These are phyloP conservation scores for Trichophyton benhamiae DNA, from an alignment of 2,329 filamentous ascomycete species.

Conservation along the genomic window DNA sequence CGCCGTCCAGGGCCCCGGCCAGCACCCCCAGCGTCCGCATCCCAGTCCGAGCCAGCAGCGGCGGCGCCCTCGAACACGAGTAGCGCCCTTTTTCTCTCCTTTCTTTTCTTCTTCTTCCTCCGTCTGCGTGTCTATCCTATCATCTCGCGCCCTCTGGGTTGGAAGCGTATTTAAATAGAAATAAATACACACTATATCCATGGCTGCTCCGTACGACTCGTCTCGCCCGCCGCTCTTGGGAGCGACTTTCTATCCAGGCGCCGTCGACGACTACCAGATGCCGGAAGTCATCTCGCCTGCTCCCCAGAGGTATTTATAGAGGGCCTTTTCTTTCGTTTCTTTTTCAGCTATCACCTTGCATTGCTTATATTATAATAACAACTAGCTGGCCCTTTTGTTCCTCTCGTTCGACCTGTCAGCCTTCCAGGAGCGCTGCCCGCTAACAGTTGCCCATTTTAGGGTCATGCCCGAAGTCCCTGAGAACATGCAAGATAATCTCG, in stretches of 20 bases:
- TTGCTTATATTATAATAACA: not conserved
- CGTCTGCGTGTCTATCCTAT: not conserved
- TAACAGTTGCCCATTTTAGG: constrained; percentile 35
- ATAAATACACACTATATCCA: constrained; percentile 10
- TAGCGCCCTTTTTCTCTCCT: not conserved
- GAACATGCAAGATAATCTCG: constrained; percentile 90
- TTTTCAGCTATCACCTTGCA: not conserved
- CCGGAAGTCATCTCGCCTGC: constrained; percentile 57
- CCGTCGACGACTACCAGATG: constrained; percentile 57
- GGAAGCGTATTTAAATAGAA: not conserved
- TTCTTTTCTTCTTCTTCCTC: not conserved
- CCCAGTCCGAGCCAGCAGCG: not conserved
- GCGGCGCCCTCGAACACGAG: not conserved
- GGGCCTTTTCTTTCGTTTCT: not conserved
- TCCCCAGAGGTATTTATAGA: constrained; percentile 49
- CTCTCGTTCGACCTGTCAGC: not conserved
- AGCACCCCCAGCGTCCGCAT: not conserved
- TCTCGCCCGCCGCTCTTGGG: constrained; percentile 35
- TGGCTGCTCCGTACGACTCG: constrained; percentile 27
- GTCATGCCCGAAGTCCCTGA: constrained; percentile 91
- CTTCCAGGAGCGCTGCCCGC: not conserved
- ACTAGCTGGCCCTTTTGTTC: not conserved
- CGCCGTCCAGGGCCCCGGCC: not conserved
- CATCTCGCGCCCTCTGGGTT: not conserved
- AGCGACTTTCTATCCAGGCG: constrained; percentile 57